Base-by-base conservation (phyloP, 2,329 filamentous ascomycete species). In the Monilinia fructicola region DNA sequence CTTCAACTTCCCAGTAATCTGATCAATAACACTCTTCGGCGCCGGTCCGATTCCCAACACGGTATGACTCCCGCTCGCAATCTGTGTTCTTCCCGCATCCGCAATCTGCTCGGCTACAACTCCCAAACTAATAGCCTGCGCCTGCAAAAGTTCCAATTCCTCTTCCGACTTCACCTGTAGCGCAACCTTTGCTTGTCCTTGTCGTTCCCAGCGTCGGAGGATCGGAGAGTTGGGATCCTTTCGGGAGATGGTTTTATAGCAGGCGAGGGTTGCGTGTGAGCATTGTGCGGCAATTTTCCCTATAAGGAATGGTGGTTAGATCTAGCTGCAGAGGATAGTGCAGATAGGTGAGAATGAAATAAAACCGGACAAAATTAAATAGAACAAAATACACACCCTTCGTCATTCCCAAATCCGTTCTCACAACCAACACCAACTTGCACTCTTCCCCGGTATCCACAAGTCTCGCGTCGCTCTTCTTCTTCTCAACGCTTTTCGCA, bases 281-380 rank as follows among this genome's bases (percentile, higher is more conserved):
- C 91, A 94, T 80, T 98, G 95, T 10, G 95, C 95, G 67, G 92
- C 95, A 74, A 98, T 97, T 84, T 99, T 99, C 74, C 94, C 94
- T 97, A 70, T 6, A 55, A 31, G 35, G 16, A 4, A 18, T 18
- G 28, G 59, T 48, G n/a, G 66, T 62, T 50, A 44, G 16, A 38
- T 38, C 21, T 35, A 18, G 2, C 31, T 53, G 68, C 35, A 40
- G 40, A 2, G 16, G 23, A 54, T 2, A 53, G 9, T 50, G 6
- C 50, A 12, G 28, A 44, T 68, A n/a, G 53, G 46, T 65, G 46
- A 64, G 68, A 40, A 46, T 67, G 53, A 31, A 46, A 67, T 42
- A 11, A 53, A 40, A 12, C 12, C 3, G 10, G 14, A 50, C 14
- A 23, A 14, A 50, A 26, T 42, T 9, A 53, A 40, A 12, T 23